Conservation (phyloP, 352 stramenopile genomes). For the Phytophthora agathidicida region DNA sequence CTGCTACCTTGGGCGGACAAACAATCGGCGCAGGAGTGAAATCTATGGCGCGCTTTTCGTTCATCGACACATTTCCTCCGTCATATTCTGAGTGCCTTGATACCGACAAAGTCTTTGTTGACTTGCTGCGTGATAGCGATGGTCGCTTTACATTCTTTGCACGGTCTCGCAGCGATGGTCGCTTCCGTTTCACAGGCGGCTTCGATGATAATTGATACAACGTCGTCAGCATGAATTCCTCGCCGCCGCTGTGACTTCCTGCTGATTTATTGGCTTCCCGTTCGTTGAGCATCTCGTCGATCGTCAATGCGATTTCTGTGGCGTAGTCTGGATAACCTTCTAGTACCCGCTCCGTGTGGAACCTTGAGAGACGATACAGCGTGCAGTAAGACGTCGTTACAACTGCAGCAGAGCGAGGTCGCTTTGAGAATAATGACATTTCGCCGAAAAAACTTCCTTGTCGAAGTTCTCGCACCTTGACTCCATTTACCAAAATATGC, state of each 20-base stretch:
- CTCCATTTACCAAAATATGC: slow-evolving; percentile 59
- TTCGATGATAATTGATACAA: slow-evolving; percentile 49
- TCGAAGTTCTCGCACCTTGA: slow-evolving; percentile 68
- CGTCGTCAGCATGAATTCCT: slow-evolving; percentile 65
- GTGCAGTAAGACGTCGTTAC: slow-evolving; percentile 67
- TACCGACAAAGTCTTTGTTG: slow-evolving; percentile 18
- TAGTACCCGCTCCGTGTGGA: slow-evolving; percentile 64
- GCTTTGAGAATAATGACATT: slow-evolving; percentile 71
- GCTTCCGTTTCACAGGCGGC: slow-evolving; percentile 3
- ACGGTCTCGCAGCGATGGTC: slow-evolving; percentile 20
- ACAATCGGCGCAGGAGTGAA: slow-evolving; percentile 16
- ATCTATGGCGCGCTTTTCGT: slow-evolving; percentile 23
- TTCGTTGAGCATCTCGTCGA: slow-evolving; percentile 59
- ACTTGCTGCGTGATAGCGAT: slow-evolving; percentile 36
- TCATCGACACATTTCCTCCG: slow-evolving; percentile 34
- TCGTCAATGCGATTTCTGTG: slow-evolving; percentile 37
- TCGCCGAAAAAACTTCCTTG: slow-evolving; percentile 77
- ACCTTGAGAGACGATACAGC: slow-evolving; percentile 67
- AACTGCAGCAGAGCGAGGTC: slow-evolving; percentile 59
- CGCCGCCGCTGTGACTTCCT: slow-evolving; percentile 3
- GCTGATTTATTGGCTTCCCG: slow-evolving; percentile 18
- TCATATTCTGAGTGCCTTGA: slow-evolving; percentile 31
- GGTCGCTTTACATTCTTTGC: not conserved
- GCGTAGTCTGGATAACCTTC: slow-evolving; percentile 70
- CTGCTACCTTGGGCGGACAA: slow-evolving; percentile 2